These are phyloP conservation scores for Aristolochia contorta DNA, from an alignment of 164 flowering plant genomes.

Conservation along the genomic window DNA sequence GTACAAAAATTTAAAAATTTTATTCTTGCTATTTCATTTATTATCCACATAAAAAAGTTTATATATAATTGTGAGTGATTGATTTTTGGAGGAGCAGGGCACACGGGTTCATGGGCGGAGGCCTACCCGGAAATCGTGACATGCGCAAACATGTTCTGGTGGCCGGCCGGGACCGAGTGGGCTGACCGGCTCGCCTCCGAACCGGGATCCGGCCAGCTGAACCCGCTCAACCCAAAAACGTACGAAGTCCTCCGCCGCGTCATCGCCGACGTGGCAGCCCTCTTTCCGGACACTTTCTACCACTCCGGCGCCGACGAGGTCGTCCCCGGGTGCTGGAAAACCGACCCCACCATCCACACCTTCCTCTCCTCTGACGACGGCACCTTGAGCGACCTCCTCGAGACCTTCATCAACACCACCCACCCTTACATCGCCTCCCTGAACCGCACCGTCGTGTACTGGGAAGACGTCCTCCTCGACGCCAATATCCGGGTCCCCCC, in stretches of 20 bases:
- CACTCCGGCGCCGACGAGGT: constrained; percentile 87
- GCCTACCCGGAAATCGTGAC: constrained; percentile 47
- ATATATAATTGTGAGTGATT: no score
- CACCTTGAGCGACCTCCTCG: constrained; percentile 61
- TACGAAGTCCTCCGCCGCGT: constrained; percentile 59
- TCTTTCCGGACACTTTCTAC: constrained; percentile 73
- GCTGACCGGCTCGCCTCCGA: constrained; percentile 64
- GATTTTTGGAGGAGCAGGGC: no score
- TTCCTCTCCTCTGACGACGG: constrained; percentile 47
- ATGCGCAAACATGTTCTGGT: constrained; percentile 88
- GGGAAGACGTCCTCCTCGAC: constrained; percentile 83
- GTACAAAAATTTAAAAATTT: no score
- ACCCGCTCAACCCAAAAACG: constrained; percentile 72
- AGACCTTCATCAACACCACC: constrained; percentile 55
- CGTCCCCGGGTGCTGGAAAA: constrained; percentile 75
- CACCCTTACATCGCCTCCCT: constrained; percentile 52
- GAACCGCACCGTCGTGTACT: constrained; percentile 59
- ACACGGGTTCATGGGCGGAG: no score
- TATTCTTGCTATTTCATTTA: no score
- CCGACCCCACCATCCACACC: constrained; percentile 44
- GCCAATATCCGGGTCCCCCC: constrained; percentile 31
- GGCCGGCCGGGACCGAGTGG: constrained; percentile 52
- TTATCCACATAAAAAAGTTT: no score
- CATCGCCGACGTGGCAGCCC: constrained; percentile 33
- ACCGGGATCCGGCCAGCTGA: constrained; percentile 93